Base-by-base conservation (phyloP, 1,139 yeast species). In the Sugiyamaella japonica region DNA sequence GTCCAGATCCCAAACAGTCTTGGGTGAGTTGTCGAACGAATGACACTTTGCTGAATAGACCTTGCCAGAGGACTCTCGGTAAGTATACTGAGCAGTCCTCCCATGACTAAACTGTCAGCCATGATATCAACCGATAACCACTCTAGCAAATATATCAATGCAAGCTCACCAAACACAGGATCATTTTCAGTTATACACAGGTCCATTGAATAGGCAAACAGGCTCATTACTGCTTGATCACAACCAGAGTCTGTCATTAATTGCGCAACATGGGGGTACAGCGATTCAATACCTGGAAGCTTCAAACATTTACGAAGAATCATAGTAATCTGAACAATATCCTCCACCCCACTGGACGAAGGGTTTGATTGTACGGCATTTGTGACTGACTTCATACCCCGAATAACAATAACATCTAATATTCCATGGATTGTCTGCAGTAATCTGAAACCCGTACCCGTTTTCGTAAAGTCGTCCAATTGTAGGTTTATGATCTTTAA, bases 1-100 rank as follows among this genome's bases (percentile, higher is more conserved):
- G 84, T 80, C 97, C 97, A 91, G 20, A 88, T 75, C 52, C 81
- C 77, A 67, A 89, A 93, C 59, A 87, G 73, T 56, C 80, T 78
- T 1, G 86, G 79, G 16, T 79, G 76, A 4, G 66, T 63, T 0
- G 71, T 65, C 1, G 87, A 78, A 23, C 76, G 76, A 3, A 88
- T 70, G 2, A 80, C 79, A 1, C 96, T 96, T 7, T 77, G 76
- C 65, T 85, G 89, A 40, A 91, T 81, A 1, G 78, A 76, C 34
- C 76, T 71, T 0, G 96, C 86, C 1, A 89, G 76, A 4, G 90
- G 85, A 55, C 95, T 84, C 63, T 89, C 95, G 13, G 85, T 79
- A 50, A 91, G 72, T 1, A 84, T 83, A 10, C 87, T 78, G 63
- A 86, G 82, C 44, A 90, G 69, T 0, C 96, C 96, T 38, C 78